A percentile compares a stretch with the other conserved stretches of the same genome.
Conservation (phyloP, 2,329 filamentous ascomycete species). For the Stagonosporopsis rhizophila region DNA sequence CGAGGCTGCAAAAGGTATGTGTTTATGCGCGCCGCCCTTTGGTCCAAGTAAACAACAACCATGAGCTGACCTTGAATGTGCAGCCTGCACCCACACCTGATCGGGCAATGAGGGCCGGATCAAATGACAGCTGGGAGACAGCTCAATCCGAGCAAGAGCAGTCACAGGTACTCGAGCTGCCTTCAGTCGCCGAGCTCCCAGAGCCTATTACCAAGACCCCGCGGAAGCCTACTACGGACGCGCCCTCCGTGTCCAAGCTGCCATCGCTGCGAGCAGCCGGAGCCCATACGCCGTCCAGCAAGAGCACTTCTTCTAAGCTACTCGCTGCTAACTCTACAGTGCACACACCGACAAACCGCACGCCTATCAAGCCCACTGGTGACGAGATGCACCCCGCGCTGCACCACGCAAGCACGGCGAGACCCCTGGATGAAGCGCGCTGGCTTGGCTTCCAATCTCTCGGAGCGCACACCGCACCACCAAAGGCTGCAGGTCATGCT, state of each 20-base stretch:
- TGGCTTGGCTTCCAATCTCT: constrained; percentile 79
- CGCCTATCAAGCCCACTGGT: constrained; percentile 71
- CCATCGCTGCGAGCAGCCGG: constrained; percentile 28
- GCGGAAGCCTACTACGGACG: constrained; percentile 27
- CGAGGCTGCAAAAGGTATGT: constrained; percentile 47
- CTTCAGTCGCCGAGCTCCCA: constrained; percentile 31
- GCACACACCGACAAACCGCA: constrained; percentile 65
- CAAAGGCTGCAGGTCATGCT: constrained; percentile 52
- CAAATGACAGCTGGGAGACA: constrained; percentile 39
- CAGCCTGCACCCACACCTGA: constrained; percentile 39
- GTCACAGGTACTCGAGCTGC: constrained; percentile 25
- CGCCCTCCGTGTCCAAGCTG: constrained; percentile 30
- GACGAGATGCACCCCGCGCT: constrained; percentile 93
- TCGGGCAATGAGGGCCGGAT: constrained; percentile 19
- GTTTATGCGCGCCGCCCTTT: not conserved
- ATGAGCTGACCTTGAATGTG: constrained; percentile 29
- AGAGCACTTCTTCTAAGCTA: constrained; percentile 34
- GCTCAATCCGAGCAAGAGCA: constrained; percentile 31
- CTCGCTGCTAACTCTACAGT: constrained; percentile 29
- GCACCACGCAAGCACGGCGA: constrained; percentile 75
- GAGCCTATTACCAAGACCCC: constrained; percentile 33
- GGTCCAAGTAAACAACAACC: constrained; percentile 39
- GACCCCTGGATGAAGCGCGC: constrained; percentile 78
- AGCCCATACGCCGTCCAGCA: constrained; percentile 59
- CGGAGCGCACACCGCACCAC: constrained; percentile 61